A percentile compares a stretch with the other conserved stretches of the same genome.
Conservation (phyloP, 306 rosid genomes). For the Vigna nakashimae region DNA sequence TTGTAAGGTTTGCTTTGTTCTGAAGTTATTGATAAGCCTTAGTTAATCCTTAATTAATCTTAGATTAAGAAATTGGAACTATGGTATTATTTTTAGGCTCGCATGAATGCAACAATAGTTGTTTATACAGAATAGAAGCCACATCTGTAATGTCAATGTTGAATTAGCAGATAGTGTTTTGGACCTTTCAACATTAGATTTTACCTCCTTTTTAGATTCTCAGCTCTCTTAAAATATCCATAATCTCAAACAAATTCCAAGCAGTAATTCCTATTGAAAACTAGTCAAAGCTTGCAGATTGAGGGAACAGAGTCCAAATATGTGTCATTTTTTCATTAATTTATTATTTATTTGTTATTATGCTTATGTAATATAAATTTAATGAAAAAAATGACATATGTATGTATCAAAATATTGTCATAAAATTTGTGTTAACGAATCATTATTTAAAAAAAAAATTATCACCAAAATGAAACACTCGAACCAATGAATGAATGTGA, state of each 20-base stretch:
- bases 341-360: no score
- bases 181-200: background rate
- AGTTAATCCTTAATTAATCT: background rate
- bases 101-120: conserved; percentile 48
- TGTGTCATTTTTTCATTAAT: no score
- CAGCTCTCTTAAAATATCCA: background rate
- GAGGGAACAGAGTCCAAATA: conserved; percentile 29
- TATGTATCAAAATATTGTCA: no score
- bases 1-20: background rate
- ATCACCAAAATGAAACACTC: no score
- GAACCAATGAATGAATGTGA: no score
- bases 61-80: background rate
- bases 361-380: no score
- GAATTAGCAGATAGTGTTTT: background rate
- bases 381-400: no score
- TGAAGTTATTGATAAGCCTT: background rate
- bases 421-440: no score
- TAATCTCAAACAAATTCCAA: conserved; percentile 18
- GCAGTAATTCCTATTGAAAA: background rate
- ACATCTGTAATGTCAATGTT: background rate
- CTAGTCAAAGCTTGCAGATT: background rate
- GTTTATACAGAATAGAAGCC: conserved; percentile 44
- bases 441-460: no score
- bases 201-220: background rate
- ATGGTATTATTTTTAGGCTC: conserved; percentile 42